Evolutionary conservation across 2,329 filamentous ascomycete species (phyloP), one percentile per base, ranked within the genome.

Genomic region (Graphiopsis chlorocephala): DNA sequence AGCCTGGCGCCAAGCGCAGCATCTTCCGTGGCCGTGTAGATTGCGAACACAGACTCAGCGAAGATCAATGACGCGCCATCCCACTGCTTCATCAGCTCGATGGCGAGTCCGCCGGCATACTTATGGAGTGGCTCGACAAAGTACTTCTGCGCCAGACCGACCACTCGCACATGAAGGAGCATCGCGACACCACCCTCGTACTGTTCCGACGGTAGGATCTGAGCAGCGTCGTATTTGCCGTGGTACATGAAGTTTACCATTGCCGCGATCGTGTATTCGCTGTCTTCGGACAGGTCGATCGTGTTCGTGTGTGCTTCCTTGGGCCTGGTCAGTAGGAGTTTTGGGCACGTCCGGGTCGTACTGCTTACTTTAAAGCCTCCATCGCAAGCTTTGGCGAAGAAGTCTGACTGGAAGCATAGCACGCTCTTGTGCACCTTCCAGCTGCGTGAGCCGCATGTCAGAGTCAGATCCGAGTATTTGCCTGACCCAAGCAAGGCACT

Each of bases 401-500:
- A 73, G 1, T 68, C 65, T 8, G 66, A 73, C 20, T 70, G 67
- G 15, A 64, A 2, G 33, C 71, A 73, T 5, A 74, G 48, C n/a
- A 72, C 64, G 0, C 47, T 53, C 38, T 72, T 71, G 63, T 74
- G 71, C 3, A 72, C 69, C 10, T 59, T 55, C 64, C 67, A 71
- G 15, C 25, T 61, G 38, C 64, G 65, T 6, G 65, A 63, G 3
- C 68, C 68, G 33, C 71, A 71, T 5, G 31, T 59, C 59, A 74
- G 65, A n/a, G 58, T 69, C 3, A 73, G 56, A 23, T 74, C 70
- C 2, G 68, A 65, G 64, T 70, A 69, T 15, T 66, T 61, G n/a
- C 45, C 45, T 17, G 45, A 31, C n/a, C 31, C 59, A 29, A 61
- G 48, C 23, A 31, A 45, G 15, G 4, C 29, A 45, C 59, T 61